Evolutionary conservation across 441 rosid species (phyloP).

Genomic region (Corymbia calophylla): DNA sequence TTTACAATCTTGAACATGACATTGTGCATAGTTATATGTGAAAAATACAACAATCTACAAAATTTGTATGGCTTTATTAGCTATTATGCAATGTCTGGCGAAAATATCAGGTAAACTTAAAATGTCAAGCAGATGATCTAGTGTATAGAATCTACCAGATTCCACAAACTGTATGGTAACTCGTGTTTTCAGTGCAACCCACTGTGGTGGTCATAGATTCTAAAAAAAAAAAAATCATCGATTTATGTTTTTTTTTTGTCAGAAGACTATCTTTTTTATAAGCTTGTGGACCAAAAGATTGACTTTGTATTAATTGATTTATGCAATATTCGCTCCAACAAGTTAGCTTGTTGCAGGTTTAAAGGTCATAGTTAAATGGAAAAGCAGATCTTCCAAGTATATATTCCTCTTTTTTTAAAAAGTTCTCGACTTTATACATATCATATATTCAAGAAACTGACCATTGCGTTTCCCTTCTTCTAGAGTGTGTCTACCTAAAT

Average conservation of each 20-base stretch:
- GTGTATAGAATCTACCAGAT: neutral
- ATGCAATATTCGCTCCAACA: neutral
- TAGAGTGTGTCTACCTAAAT: neutral
- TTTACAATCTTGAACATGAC: neutral
- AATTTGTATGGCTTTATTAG: neutral
- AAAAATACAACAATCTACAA: neutral
- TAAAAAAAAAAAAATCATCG: neutral
- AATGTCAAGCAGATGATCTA: fast-evolving
- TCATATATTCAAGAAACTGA: neutral
- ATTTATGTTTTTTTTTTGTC: neutral
- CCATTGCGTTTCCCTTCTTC: neutral
- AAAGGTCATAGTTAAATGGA: neutral
- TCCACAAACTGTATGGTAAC: neutral
- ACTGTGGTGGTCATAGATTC: neutral
- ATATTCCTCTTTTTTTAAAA: neutral
- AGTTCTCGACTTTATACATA: neutral
- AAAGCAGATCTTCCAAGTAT: neutral
- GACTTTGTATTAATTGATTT: neutral
- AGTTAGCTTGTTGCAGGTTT: neutral
- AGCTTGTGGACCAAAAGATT: neutral
- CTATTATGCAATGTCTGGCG: neutral
- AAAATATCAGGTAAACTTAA: neutral
- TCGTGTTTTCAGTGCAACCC: neutral
- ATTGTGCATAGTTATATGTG: neutral
- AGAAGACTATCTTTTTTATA: neutral